Evolutionary conservation across 495 filamentous ascomycete genomes (phyloP), one percentile per base, ranked within the genome.

Genomic region (Lophium mytilinum): DNA sequence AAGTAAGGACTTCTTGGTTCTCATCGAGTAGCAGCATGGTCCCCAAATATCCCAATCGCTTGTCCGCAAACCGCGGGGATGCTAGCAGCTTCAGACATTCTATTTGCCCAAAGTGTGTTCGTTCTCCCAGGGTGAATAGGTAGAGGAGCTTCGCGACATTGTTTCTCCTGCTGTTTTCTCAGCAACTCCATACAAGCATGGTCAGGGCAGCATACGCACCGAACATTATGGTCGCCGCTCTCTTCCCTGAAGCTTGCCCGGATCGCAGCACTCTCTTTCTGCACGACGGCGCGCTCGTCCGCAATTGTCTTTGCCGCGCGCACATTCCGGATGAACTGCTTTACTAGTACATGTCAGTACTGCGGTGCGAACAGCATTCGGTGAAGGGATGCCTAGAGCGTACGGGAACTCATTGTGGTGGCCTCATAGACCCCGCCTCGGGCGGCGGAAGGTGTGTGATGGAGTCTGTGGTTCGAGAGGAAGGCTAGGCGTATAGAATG

Each of bases 251-350:
- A 98, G 68, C 91, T 96, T 57, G 93, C 89, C 72, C 93, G 79
- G 66, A 98, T 97, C 46, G 91, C 87, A 52, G 93, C 94, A 73
- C 93, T 97, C 76, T 98, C 93, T 72, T 98, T 98, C 66, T 97
- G 93, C 56, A 98, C 93, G 24, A 97, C 93, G 21, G 91, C 90
- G 65, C 93, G 83, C 77, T 98, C 93, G 73, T 98, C 93, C 67
- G 94, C 94, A 68, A 98, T 93, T 34, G 93, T 98, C 80, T 98
- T 98, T 51, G 93, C 88, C 43, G 92, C 91, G 67, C 93, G 89
- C 62, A 98, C 93, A 76, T 95, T 96, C 69, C 93, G 90, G 74
- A 98, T 98, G 76, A 98, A 98, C 78, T 96, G 92, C 76, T 98
- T 98, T 71, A 98, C 92, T 96, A 56, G 73, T 54, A 37, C 45